Evolutionary conservation across 129 eudicot species (phyloP), one percentile per base, ranked within the genome.

Genomic region (Ambrosia trifida): DNA sequence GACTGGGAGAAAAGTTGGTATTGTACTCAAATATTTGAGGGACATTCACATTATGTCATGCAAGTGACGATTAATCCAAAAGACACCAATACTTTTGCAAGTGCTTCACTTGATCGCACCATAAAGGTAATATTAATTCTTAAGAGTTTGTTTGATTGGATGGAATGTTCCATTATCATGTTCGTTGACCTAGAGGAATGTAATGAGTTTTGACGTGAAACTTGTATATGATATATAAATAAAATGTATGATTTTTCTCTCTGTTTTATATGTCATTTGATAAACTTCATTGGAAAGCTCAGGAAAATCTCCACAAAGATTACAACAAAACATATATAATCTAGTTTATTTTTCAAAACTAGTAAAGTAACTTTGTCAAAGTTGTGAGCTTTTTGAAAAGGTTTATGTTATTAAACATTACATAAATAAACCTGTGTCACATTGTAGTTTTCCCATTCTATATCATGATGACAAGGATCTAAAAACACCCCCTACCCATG

Each of bases 41-140:
- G 97, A 61, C 99, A 94, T 80, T 89, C 99, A 61, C 99, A 94
- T 78, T 94, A 94, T 74, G 97, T 94, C 69, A 94, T 94, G 99
- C 99, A 94, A 87, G 91, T 94, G 61, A 90, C 96, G 0, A 90
- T 94, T 68, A 90, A 94, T 80, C 99, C 99, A 1, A 88, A 94
- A 79, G 96, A 94, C 74, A 87, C 96, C 65, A 90, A 87, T 72
- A 94, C 94, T 20, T 94, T 94, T 68, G 97, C 99, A 17, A 94
- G 99, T 88, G 99, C 99, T 14, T 94, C 99, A 46, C 99, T 94
- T 80, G 99, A 94, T 72, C 96, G 99, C 76, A 87, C 99, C 43
- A 84, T 94, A 60, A 94, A 94, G 97, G 99, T 94, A 87, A 41
- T 28, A 3, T 61, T 66, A 12, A 11, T 4, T 58, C 11, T 30